phyloP scores from a whole-genome alignment of 305 asterid genomes.

The Solanum hybrid region DNA sequence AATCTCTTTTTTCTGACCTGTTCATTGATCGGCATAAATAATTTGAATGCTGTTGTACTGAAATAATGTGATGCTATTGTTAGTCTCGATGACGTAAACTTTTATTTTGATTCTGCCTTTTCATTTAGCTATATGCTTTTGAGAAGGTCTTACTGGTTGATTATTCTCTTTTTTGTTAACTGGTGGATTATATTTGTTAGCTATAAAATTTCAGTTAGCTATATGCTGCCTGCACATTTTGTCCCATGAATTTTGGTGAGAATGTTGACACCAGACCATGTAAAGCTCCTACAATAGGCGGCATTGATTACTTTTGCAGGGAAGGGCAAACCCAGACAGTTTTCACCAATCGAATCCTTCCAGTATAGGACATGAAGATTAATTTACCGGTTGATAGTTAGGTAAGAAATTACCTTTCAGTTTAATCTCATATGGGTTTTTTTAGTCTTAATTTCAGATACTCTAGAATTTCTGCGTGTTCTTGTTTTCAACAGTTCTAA shows the following conservation, averaged over 20 bases:
- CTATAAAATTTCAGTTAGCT: too few relatives aligned
- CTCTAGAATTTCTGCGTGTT: background rate
- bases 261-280: background rate
- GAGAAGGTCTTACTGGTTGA: background rate
- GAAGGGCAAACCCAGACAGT: background rate
- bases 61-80: background rate
- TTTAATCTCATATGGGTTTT: background rate
- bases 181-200: background rate
- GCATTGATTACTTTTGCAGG: background rate
- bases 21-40: background rate
- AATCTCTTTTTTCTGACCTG: background rate
- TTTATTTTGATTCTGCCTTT: background rate
- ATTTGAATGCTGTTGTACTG: background rate
- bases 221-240: background rate
- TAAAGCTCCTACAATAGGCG: background rate
- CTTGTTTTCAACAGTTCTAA: background rate
- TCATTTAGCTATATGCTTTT: background rate
- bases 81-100: background rate
- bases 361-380: background rate
- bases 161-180: background rate
- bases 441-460: background rate
- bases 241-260: background rate
- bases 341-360: background rate
- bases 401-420: background rate
- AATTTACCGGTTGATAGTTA: background rate